Conservation (phyloP, 495 filamentous ascomycete genomes). For the Penicillium daleae region DNA sequence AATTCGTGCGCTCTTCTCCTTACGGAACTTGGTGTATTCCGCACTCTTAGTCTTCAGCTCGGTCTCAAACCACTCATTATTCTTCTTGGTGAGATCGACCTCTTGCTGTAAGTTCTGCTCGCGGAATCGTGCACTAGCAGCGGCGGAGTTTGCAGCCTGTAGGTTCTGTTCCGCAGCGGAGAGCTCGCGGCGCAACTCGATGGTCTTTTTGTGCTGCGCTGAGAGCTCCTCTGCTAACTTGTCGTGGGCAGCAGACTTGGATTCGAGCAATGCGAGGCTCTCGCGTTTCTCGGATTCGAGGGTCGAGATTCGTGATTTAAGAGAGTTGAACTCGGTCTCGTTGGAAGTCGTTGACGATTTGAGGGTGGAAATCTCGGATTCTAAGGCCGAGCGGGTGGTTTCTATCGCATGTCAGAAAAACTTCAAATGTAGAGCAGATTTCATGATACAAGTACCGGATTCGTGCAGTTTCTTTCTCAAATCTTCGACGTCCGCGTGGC, state of each 20-base stretch:
- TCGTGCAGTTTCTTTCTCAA: constrained; percentile 76
- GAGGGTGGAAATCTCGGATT: constrained; percentile 79
- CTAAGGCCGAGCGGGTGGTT: constrained; percentile 64
- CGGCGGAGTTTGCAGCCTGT: constrained; percentile 76
- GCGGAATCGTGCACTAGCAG: constrained; percentile 78
- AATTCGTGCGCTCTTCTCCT: constrained; percentile 88
- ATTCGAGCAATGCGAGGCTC: constrained; percentile 82
- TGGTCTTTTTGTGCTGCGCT: constrained; percentile 81
- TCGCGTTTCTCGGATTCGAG: constrained; percentile 92
- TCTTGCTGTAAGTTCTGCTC: constrained; percentile 89
- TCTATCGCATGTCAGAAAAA: constrained; percentile 50
- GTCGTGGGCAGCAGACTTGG: constrained; percentile 86
- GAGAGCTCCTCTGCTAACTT: constrained; percentile 83
- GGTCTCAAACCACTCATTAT: constrained; percentile 87
- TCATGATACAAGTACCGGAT: constrained; percentile 61
- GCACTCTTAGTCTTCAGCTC: constrained; percentile 87
- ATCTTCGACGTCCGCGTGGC: constrained; percentile 75
- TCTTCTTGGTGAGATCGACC: constrained; percentile 79
- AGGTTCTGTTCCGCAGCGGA: constrained; percentile 77
- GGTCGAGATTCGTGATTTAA: constrained; percentile 78
- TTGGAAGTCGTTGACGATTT: constrained; percentile 77
- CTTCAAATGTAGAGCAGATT: not conserved
- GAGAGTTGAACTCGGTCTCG: constrained; percentile 71
- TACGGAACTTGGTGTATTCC: constrained; percentile 87
- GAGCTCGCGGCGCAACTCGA: constrained; percentile 79